A percentile compares a stretch with the other conserved stretches of the same genome.
These are phyloP conservation scores for Phoma sp. DNA, from an alignment of 2,329 filamentous ascomycete species.

Conservation along the genomic window DNA sequence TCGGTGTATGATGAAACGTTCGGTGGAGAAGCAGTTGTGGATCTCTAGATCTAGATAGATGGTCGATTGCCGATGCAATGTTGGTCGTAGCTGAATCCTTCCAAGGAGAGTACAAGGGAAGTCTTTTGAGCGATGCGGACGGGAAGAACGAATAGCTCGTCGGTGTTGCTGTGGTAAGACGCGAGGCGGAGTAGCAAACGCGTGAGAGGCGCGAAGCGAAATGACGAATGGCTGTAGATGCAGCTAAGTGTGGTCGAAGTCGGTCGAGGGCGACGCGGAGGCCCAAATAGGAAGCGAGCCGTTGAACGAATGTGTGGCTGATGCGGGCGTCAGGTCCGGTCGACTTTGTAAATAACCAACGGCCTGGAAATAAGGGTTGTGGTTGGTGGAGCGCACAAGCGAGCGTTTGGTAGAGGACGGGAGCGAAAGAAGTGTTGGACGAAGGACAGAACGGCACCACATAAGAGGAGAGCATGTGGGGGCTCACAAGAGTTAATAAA, in stretches of 20 bases:
- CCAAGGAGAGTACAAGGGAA: constrained; percentile 9
- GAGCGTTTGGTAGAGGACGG: constrained; percentile 24
- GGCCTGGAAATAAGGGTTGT: constrained; percentile 27
- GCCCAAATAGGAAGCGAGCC: constrained; percentile 27
- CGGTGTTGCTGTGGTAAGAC: constrained; percentile 37
- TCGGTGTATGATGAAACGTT: constrained; percentile 5
- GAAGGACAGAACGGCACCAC: constrained; percentile 29
- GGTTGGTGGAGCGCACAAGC: constrained; percentile 25
- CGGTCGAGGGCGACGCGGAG: constrained; percentile 30
- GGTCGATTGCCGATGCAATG: constrained; percentile 5
- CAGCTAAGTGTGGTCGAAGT: constrained; percentile 27
- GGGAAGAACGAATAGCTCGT: constrained; percentile 27
- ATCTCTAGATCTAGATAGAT: neutral
- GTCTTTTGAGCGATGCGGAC: constrained; percentile 18
- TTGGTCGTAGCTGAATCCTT: constrained; percentile 11
- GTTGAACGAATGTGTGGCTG: constrained; percentile 37
- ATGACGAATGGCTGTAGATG: constrained; percentile 35
- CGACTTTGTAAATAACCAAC: constrained; percentile 27
- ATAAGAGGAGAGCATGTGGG: constrained; percentile 36
- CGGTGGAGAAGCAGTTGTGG: neutral
- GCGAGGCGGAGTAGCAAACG: constrained; percentile 36
- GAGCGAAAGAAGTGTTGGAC: constrained; percentile 33
- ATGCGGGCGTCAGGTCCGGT: constrained; percentile 35
- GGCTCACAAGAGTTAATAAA: constrained; percentile 41
- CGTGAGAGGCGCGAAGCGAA: constrained; percentile 40